Conservation (phyloP, 495 filamentous ascomycete genomes). For the Aspergillus nidulans region DNA sequence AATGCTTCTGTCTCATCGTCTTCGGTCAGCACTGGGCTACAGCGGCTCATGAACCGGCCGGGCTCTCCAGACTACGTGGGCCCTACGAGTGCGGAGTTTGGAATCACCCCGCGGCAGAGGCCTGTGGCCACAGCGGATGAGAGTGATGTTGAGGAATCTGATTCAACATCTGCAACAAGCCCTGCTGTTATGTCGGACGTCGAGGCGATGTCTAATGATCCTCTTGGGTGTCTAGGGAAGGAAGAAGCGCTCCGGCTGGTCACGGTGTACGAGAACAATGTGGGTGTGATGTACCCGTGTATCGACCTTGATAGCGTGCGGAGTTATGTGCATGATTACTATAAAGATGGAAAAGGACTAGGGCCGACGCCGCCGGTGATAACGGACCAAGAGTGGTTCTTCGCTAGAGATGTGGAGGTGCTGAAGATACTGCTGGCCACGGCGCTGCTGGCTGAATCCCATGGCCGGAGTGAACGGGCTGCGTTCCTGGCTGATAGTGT, state of each 20-base stretch:
- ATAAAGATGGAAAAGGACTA: slow-evolving; percentile 51
- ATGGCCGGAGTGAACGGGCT: slow-evolving; percentile 70
- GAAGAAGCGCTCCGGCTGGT: slow-evolving; percentile 67
- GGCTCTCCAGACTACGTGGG: slow-evolving; percentile 37
- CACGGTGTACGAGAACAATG: slow-evolving; percentile 69
- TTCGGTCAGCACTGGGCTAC: slow-evolving; percentile 15
- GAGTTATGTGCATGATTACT: slow-evolving; percentile 41
- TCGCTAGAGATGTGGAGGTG: slow-evolving; percentile 63
- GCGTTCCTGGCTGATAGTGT: slow-evolving; percentile 67
- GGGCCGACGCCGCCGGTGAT: slow-evolving; percentile 49
- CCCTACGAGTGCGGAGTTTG: slow-evolving; percentile 42
- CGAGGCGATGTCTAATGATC: slow-evolving; percentile 12
- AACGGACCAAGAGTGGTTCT: slow-evolving; percentile 50
- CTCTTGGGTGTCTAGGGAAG: slow-evolving; percentile 27
- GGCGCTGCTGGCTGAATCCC: slow-evolving; percentile 64
- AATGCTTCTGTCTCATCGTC: slow-evolving; percentile 8
- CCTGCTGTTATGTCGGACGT: slow-evolving; percentile 16
- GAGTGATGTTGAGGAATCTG: slow-evolving; percentile 18
- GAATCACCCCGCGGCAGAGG: slow-evolving; percentile 21
- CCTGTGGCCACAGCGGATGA: slow-evolving; percentile 1
- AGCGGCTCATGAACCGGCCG: slow-evolving; percentile 36
- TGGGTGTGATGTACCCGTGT: slow-evolving; percentile 80
- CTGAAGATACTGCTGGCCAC: slow-evolving; percentile 75
- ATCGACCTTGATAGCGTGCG: slow-evolving; percentile 63
- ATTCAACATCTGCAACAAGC: slow-evolving; percentile 22